Base-by-base conservation (phyloP, 2,329 filamentous ascomycete species). In the Beauveria scarabaeidicola region DNA sequence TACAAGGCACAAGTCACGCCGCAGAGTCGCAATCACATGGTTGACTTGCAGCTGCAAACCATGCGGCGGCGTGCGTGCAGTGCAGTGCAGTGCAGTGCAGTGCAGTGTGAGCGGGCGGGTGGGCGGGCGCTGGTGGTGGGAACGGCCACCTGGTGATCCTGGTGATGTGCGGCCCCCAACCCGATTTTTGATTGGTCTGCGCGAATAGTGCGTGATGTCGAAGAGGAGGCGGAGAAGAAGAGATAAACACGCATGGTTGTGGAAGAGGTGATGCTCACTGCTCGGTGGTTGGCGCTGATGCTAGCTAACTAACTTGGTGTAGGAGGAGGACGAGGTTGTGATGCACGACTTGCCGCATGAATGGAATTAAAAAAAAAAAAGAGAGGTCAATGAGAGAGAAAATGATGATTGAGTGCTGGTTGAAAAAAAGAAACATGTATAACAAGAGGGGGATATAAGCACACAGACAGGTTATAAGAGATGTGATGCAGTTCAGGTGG, bases 41-140 rank as follows among this genome's bases (percentile, higher is more conserved):
- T 46, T 55, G 52, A 55, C 41, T 19, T 41, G 52, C 52, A 55
- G 52, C 50, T 52, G 50, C 50, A 52, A 52, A 52, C 50, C 50
- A 52, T 41, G 50, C 19, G 10, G 19, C 15, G 50, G 29, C 32
- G n/a, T n/a, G n/a, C n/a, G n/a, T n/a, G n/a, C n/a, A n/a, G n/a
- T n/a, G n/a, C n/a, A n/a, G n/a, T n/a, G n/a, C n/a, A n/a, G n/a
- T n/a, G n/a, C n/a, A n/a, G n/a, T n/a, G n/a, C n/a, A n/a, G n/a
- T n/a, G 29, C 29, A 32, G 29, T 32, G 29, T 3, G 29, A 32
- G 36, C 8, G 17, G 38, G 21, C 11, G 23, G n/a, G 27, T 52
- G 23, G 27, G 48, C 9, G 29, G 29, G 29, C 23, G 32, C 29
- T 13, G 19, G 10, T n/a, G 17, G 13, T 15, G 6, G n/a, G 25